Evolutionary conservation across 805 yeast species (phyloP), one percentile per base, ranked within the genome.

Genomic region (Candida coquimbonensis): DNA sequence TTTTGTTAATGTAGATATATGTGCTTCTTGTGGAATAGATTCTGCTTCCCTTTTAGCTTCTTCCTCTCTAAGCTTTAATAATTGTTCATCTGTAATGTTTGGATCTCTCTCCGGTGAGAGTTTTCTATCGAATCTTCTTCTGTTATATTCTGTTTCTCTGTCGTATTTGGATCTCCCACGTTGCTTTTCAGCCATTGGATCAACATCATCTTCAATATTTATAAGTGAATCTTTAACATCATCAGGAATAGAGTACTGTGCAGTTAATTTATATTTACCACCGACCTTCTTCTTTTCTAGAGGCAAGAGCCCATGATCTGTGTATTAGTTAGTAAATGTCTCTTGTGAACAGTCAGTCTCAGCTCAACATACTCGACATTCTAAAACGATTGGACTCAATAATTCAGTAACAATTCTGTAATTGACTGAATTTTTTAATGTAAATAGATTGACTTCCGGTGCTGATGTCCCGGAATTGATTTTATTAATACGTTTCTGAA

Each of bases 61-160:
- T 26, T 65, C 52, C 35, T 68, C 74, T 48, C 75, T 59, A 42
- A 64, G 57, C 44, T 60, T 66, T 67, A 68, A 64, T n/a, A 64
- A 55, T 47, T 74, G 70, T 43, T 68, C 69, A 50, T 76, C 75
- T 1, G 72, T 56, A 29, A 60, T 49, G n/a, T 41, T 46, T 19
- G 62, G 57, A 41, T 63, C 62, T 44, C 66, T 49, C 16, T 54
- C 64, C 7, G 60, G 61, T 0, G 62, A 57, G 7, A 65, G 46
- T 26, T 50, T 57, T 27, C 68, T 48, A 34, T 63, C 60, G 26
- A 61, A 60, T 27, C 70, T 53, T 48, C 70, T 67, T 48, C 61
- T 67, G 40, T 76, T 81, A 55, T 78, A 81, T 6, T 69, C 74
- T 39, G 67, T 64, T 52, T 74, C 80, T 17, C 70, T 63, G 4